These are phyloP conservation scores for Phytopythium aichiense DNA, from an alignment of 352 stramenopile species.

Conservation along the genomic window DNA sequence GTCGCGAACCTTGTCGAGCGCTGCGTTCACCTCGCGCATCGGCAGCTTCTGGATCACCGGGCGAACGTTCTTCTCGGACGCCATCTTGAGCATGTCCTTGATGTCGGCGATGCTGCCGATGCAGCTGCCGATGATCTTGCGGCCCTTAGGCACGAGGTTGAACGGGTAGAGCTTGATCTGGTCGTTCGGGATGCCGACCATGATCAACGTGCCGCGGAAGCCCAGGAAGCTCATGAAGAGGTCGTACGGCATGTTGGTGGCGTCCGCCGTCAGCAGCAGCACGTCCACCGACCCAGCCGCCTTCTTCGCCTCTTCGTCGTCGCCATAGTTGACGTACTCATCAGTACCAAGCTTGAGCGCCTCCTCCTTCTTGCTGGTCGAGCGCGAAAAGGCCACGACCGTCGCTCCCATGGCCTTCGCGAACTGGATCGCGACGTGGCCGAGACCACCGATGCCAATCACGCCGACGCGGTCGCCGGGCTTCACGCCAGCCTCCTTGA, in stretches of 20 bases:
- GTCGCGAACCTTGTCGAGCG: slow-evolving; percentile 26
- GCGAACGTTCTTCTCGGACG: slow-evolving; percentile 50
- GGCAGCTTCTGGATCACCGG: slow-evolving; percentile 41
- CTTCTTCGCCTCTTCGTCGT: slow-evolving; percentile 13
- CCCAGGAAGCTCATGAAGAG: slow-evolving; percentile 16
- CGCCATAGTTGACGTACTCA: slow-evolving; percentile 16
- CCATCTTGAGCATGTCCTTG: slow-evolving; percentile 81
- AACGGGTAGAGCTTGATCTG: slow-evolving; percentile 45
- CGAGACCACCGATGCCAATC: slow-evolving; percentile 51
- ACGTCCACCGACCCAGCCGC: slow-evolving; percentile 17
- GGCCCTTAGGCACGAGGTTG: slow-evolving; percentile 22
- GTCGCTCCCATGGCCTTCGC: slow-evolving; percentile 54
- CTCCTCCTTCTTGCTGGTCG: slow-evolving; percentile 13
- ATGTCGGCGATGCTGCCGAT: slow-evolving; percentile 69
- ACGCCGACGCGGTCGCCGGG: slow-evolving; percentile 32
- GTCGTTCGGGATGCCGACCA: slow-evolving; percentile 24
- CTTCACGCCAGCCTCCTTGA: background rate
- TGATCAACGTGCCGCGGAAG: slow-evolving; percentile 20
- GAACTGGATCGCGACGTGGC: slow-evolving; percentile 70
- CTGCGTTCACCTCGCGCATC: slow-evolving; percentile 39
- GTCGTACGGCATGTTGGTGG: slow-evolving; percentile 29
- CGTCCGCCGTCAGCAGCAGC: slow-evolving; percentile 27
- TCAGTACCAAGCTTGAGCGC: slow-evolving; percentile 15
- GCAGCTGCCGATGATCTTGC: slow-evolving; percentile 42
- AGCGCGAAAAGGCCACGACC: slow-evolving; percentile 32